Evolutionary conservation across 345 rosid genomes (phyloP).

Genomic region (Boechera stricta): DNA sequence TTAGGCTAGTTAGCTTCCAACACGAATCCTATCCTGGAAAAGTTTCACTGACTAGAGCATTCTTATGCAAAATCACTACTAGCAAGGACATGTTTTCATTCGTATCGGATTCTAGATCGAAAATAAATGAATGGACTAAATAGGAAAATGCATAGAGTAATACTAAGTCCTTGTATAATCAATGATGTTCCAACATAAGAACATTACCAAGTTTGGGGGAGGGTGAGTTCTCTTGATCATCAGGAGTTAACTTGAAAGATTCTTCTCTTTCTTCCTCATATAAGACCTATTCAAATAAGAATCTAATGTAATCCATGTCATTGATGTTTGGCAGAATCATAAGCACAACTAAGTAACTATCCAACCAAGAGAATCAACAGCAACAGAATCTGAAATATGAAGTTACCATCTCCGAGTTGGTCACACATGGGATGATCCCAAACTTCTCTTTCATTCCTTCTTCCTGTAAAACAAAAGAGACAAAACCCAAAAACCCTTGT

Average conservation of each 20-base stretch:
- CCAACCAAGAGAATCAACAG: slow-evolving; percentile 2
- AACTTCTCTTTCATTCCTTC: slow-evolving; percentile 63
- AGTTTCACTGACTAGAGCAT: not conserved
- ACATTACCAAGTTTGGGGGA: slow-evolving; percentile 60
- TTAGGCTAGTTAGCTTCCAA: slow-evolving; percentile 15
- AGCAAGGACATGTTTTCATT: not conserved
- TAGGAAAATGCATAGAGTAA: slow-evolving; percentile 4
- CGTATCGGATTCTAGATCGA: not conserved
- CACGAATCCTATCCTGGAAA: not conserved
- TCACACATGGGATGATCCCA: slow-evolving; percentile 46
- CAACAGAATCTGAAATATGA: not conserved
- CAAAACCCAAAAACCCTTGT: not conserved
- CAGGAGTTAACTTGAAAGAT: slow-evolving; percentile 45
- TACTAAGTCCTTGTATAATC: not conserved
- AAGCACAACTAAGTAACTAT: not conserved
- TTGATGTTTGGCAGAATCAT: not conserved
- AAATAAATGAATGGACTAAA: not conserved
- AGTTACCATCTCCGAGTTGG: slow-evolving; percentile 50
- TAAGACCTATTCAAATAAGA: slow-evolving; percentile 46
- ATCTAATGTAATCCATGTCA: not conserved
- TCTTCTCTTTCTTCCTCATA: slow-evolving; percentile 51
- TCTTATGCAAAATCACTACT: slow-evolving; percentile 8
- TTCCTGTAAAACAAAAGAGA: slow-evolving; percentile 51
- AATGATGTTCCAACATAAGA: slow-evolving; percentile 17
- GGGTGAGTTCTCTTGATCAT: slow-evolving; percentile 58